phyloP scores from a whole-genome alignment of 1,139 yeast genomes.

The Taphrina populina region DNA sequence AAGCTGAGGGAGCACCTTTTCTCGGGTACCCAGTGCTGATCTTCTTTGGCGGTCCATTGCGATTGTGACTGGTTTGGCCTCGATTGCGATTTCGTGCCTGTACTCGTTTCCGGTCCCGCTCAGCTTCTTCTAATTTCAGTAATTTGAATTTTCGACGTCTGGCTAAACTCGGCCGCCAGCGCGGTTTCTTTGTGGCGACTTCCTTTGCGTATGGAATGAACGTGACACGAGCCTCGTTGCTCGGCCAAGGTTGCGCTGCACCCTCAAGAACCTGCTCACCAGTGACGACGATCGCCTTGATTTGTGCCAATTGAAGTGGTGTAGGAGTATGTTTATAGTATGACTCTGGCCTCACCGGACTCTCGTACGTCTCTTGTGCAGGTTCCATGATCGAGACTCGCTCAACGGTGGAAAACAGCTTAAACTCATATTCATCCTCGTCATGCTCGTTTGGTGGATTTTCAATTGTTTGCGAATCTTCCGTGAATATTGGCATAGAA shows the following conservation, averaged over 20 bases:
- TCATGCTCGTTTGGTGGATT: neutral
- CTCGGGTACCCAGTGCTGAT: conserved; percentile 21
- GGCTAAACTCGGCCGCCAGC: conserved; percentile 26
- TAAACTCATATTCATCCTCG: conserved; percentile 9
- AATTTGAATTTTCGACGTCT: conserved; percentile 17
- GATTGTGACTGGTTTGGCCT: neutral
- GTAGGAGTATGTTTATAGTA: conserved; percentile 9
- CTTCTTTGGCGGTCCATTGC: no score
- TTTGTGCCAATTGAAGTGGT: neutral
- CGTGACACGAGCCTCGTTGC: conserved; percentile 1
- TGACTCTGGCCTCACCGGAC: conserved; percentile 5
- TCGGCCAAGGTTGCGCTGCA: neutral
- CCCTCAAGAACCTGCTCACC: conserved; percentile 4
- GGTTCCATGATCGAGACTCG: neutral
- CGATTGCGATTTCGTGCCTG: neutral
- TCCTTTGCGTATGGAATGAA: neutral
- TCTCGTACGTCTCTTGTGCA: neutral
- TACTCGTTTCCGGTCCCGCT: conserved; percentile 6
- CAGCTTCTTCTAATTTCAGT: conserved; percentile 7
- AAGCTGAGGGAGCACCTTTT: conserved; percentile 4
- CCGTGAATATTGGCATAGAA: conserved; percentile 18
- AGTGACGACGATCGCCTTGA: conserved; percentile 1
- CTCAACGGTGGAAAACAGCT: conserved; percentile 8
- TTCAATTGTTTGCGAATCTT: neutral
- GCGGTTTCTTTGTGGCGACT: neutral